phyloP scores from a whole-genome alignment of 176 grass and related monocot species.

The Puya raimondii region DNA sequence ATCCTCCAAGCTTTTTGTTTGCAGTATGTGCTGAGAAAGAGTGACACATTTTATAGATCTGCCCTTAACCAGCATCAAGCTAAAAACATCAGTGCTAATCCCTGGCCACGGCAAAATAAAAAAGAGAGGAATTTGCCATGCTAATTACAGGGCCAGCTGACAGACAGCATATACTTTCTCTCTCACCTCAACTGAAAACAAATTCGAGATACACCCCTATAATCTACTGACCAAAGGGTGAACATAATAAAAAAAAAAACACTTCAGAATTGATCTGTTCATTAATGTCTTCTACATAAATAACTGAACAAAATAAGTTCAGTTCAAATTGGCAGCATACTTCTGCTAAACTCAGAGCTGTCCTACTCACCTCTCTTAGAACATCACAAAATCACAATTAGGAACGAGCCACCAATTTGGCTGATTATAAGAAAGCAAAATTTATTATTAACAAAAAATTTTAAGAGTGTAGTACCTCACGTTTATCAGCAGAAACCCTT shows the following conservation, averaged over 20 bases:
- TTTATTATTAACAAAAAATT: conserved; percentile 23
- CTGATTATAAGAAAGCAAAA: background rate
- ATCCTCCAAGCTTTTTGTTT: no score
- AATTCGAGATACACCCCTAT: background rate
- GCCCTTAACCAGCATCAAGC: no score
- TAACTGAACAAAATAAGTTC: no score
- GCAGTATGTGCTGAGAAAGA: no score
- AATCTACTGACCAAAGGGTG: background rate
- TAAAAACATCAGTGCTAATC: no score
- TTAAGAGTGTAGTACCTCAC: conserved; percentile 53
- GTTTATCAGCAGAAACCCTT: conserved; percentile 79
- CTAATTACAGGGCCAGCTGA: background rate
- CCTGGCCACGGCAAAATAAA: no score
- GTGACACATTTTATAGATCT: no score
- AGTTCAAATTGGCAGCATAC: background rate
- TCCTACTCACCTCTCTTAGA: background rate
- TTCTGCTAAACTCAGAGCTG: background rate
- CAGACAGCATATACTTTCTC: background rate
- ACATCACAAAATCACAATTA: conserved; percentile 22
- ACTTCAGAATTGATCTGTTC: background rate
- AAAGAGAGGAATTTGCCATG: no score
- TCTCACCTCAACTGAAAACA: background rate
- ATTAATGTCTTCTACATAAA: no score
- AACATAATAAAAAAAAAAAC: background rate
- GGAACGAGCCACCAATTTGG: background rate